These are phyloP conservation scores for Cercospora canescens DNA, from an alignment of 2,329 filamentous ascomycete genomes.

Conservation along the genomic window DNA sequence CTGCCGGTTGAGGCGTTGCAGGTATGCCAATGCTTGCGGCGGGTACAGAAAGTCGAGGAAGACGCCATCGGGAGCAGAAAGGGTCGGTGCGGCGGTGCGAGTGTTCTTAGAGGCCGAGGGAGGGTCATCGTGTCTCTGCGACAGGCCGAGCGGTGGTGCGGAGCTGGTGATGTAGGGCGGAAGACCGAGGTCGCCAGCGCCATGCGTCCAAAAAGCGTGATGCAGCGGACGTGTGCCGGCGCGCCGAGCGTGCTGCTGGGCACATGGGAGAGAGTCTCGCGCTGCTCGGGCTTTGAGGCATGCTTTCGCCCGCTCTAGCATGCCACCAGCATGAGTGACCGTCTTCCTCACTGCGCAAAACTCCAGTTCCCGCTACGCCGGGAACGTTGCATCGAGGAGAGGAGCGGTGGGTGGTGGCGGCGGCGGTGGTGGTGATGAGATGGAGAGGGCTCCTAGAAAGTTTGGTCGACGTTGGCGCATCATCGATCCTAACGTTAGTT, in stretches of 20 bases:
- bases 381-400: background rate
- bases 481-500: constrained; percentile 4
- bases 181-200: constrained; percentile 48
- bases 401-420: background rate
- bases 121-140: constrained; percentile 14
- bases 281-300: constrained; percentile 57
- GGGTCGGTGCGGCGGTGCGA: background rate
- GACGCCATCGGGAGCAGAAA: constrained; percentile 8
- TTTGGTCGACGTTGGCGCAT: constrained; percentile 2
- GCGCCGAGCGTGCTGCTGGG: constrained; percentile 37
- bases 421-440: background rate
- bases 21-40: constrained; percentile 43
- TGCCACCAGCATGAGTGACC: constrained; percentile 39
- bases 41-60: constrained; percentile 53
- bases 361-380: background rate
- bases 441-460: background rate
- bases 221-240: constrained; percentile 52
- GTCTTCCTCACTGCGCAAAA: background rate
- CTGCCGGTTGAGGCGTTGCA: constrained; percentile 26
- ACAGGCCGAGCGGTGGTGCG: constrained; percentile 11
- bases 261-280: constrained; percentile 50
- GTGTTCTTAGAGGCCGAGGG: background rate
- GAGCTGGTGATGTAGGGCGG: constrained; percentile 25
- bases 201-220: constrained; percentile 58
- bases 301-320: constrained; percentile 61